Evolutionary conservation across 331 rosid genomes (phyloP), one percentile per base, ranked within the genome.

Genomic region (Prunus yedoensis): DNA sequence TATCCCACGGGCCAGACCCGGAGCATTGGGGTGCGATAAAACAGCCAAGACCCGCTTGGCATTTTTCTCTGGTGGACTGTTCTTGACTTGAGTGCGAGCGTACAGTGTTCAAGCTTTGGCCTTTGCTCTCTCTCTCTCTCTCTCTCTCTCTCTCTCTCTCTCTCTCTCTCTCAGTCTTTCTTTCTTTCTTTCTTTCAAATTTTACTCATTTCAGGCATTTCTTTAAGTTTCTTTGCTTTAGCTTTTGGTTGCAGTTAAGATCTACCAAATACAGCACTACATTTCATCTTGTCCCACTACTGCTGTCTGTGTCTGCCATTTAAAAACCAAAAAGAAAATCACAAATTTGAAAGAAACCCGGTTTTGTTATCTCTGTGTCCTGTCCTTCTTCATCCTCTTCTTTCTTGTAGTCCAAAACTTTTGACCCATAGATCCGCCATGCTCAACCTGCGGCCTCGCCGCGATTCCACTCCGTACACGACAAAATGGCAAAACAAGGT

Each of bases 401-500:
- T 57, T 35, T 64, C 76, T 20, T 70, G 67, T 27, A 56, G 41
- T 41, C 71, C 66, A 10, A 50, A 77, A 67, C 4, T 73, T 14
- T 50, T 21, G 84, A 89, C 89, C 89, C 97, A 92, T 92, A 94
- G 99, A 94, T 94, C 99, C 86, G 84, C 84, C 43, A 88, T 91
- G 96, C 93, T 92, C 62, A 97, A 89, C 67, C 94, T 94, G 70
- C 97, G 97, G 62, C 99, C 86, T 32, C 97, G 99, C 78, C 96
- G 97, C 64, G 99, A 95, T 78, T 83, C 90, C 21, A 85, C 99
- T 74, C 96, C 99, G 65, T 78, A 89, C 58, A 84, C 96, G 52
- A 87, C 88, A 41, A 87, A 88, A 79, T 92, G 99, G 99, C 97
- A 89, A 50, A 95, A 92, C 85, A 90, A 89, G 96, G 99, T 91